Evolutionary conservation across 208 protist species (phyloP).

Genomic region (Crithidia acanthocephali): DNA sequence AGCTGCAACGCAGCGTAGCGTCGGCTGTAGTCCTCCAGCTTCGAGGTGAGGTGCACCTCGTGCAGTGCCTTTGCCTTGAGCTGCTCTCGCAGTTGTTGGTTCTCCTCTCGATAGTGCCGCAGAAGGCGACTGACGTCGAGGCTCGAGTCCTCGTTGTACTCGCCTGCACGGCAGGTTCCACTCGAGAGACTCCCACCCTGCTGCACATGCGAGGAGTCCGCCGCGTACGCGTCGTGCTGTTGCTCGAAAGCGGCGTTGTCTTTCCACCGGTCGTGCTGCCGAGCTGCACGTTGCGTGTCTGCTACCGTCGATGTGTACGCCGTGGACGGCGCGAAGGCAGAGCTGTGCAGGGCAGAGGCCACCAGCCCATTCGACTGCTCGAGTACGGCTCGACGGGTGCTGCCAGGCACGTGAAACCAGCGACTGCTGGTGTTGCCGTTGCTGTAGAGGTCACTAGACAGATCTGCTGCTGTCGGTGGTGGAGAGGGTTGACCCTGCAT

Average conservation of each 20-base stretch:
- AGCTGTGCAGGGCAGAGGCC: not conserved
- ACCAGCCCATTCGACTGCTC: constrained; percentile 13
- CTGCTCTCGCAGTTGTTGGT: constrained; percentile 63
- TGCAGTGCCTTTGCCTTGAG: constrained; percentile 50
- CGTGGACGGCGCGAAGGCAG: not conserved
- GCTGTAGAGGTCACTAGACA: not conserved
- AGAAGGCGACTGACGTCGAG: constrained; percentile 35
- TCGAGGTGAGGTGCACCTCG: constrained; percentile 48
- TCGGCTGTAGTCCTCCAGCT: constrained; percentile 40
- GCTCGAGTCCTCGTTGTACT: not conserved
- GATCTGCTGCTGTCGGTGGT: not conserved
- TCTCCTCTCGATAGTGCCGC: constrained; percentile 54
- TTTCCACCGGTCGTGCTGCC: too few relatives aligned
- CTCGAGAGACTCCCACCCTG: too few relatives aligned
- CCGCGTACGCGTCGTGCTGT: too few relatives aligned
- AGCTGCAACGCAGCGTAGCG: constrained; percentile 17
- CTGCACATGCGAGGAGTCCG: too few relatives aligned
- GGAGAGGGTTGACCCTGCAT: not conserved
- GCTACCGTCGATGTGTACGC: not conserved
- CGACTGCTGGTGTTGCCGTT: not conserved
- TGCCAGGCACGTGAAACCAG: constrained; percentile 36
- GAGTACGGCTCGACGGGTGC: not conserved
- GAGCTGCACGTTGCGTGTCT: too few relatives aligned
- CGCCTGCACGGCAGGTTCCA: too few relatives aligned
- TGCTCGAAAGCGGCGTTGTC: too few relatives aligned